These are phyloP conservation scores for Acanthamoeba triangularis DNA, from an alignment of 208 protist genomes.

Conservation along the genomic window DNA sequence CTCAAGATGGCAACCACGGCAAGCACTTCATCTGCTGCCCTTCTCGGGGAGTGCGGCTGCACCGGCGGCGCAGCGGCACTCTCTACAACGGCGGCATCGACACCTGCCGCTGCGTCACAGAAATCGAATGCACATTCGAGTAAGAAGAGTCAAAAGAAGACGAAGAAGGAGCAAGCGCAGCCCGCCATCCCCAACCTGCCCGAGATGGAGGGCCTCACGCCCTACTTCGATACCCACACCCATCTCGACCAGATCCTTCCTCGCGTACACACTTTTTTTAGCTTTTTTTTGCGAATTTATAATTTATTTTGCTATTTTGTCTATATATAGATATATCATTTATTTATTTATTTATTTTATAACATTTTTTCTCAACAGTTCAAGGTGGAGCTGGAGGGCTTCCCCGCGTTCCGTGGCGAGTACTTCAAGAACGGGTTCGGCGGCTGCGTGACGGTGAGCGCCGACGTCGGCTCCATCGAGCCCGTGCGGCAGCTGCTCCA, in stretches of 20 bases:
- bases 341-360: too few relatives aligned
- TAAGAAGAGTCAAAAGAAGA: not conserved
- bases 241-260: slow-evolving; percentile 22
- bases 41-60: not conserved
- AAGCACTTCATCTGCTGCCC: not conserved
- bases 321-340: too few relatives aligned
- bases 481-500: slow-evolving; percentile 19
- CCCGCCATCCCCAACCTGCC: not conserved
- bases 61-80: not conserved
- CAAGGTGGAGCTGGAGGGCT: not conserved
- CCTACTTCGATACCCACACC: slow-evolving; percentile 55
- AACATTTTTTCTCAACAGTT: not conserved
- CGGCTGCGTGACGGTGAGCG: slow-evolving; percentile 37
- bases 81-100: not conserved
- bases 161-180: slow-evolving; percentile 11
- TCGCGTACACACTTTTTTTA: not conserved
- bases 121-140: not conserved
- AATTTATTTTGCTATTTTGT: not conserved
- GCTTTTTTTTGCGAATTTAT: not conserved
- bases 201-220: not conserved
- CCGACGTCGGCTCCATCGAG: not conserved
- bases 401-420: not conserved
- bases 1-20: not conserved
- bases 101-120: not conserved
- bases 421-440: slow-evolving; percentile 37